Evolutionary conservation across 371 early-diverging fungal species (phyloP).

Genomic region (Rhizomucor miehei): DNA sequence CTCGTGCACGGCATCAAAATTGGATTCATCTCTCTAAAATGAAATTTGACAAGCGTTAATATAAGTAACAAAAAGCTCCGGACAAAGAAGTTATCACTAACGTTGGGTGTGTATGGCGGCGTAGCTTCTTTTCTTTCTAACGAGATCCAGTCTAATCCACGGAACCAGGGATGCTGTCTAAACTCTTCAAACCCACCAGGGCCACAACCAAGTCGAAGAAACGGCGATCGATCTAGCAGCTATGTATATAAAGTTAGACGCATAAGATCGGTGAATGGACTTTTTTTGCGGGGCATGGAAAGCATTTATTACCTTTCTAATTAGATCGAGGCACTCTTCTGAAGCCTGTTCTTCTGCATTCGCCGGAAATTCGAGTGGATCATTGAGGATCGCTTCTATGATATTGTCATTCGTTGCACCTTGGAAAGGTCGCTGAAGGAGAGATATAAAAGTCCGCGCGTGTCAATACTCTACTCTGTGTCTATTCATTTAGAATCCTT

Average conservation of each 20-base stretch:
- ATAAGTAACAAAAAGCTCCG: too few relatives aligned
- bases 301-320: constrained; percentile 38
- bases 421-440: constrained; percentile 73
- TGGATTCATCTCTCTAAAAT: constrained; percentile 54
- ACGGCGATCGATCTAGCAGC: constrained; percentile 54
- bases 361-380: constrained; percentile 55
- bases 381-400: constrained; percentile 55
- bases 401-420: constrained; percentile 37
- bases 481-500: too few relatives aligned
- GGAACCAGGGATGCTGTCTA: constrained; percentile 63
- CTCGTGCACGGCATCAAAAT: constrained; percentile 94
- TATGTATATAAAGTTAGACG: constrained; percentile 10
- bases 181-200: constrained; percentile 49
- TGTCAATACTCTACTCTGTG: too few relatives aligned
- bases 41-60: too few relatives aligned
- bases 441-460: too few relatives aligned
- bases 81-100: too few relatives aligned
- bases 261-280: too few relatives aligned
- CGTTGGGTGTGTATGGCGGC: constrained; percentile 66
- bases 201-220: constrained; percentile 58
- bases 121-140: constrained; percentile 50
- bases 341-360: constrained; percentile 44
- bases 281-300: too few relatives aligned
- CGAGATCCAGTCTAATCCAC: constrained; percentile 54
- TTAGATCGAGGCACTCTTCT: constrained; percentile 50